Evolutionary conservation across 305 asterid genomes (phyloP).

Genomic region (Solanum hybrid): DNA sequence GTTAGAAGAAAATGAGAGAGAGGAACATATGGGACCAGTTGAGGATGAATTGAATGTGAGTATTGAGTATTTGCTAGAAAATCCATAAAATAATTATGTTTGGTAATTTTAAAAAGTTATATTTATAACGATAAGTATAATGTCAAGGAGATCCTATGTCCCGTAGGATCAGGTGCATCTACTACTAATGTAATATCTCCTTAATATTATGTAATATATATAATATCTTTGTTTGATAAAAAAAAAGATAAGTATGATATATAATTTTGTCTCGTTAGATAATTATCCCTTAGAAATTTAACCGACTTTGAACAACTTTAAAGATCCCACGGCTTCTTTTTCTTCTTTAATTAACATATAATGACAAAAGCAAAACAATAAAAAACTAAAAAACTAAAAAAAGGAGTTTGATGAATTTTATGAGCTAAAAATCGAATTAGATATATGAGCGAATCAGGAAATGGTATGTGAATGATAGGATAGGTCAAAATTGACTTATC

Average conservation of each 20-base stretch:
- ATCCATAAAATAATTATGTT: not conserved
- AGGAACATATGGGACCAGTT: not conserved
- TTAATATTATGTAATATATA: no score
- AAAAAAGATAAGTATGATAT: not conserved
- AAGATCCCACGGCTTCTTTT: not conserved
- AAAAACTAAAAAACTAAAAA: no score
- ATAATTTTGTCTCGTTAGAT: not conserved
- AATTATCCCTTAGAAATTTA: no score
- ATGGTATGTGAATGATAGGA: not conserved
- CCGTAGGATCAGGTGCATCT: no score
- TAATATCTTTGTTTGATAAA: no score
- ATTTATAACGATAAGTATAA: no score
- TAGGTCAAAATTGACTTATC: not conserved
- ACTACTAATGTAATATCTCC: no score
- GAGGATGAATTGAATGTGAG: not conserved
- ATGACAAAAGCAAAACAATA: not conserved
- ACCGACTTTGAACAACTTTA: accelerated
- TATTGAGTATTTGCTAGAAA: not conserved
- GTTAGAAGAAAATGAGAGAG: not conserved
- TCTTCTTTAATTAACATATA: not conserved
- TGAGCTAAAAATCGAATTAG: not conserved
- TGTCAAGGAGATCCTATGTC: no score
- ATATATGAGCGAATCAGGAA: not conserved
- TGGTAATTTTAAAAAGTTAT: no score
- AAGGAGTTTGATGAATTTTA: not conserved